Conservation (phyloP, 108 stramenopile genomes). For the Nitzschia sp. region DNA sequence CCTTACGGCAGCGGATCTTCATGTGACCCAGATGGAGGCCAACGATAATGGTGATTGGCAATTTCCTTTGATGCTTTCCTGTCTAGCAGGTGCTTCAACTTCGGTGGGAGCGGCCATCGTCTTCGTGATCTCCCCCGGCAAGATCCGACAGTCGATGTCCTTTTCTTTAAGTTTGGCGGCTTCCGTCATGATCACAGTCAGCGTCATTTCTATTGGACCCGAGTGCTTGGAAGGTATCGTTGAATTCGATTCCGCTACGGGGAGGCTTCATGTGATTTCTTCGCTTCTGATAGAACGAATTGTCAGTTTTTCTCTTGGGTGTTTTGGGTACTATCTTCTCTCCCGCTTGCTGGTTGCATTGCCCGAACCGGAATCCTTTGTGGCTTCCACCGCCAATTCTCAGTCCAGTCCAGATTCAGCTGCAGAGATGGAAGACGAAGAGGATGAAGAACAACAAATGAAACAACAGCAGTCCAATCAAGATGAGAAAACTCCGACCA, state of each 20-base stretch:
- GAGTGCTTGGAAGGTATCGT: conserved; percentile 47
- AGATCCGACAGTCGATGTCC: conserved; percentile 43
- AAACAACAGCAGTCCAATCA: conserved; percentile 22
- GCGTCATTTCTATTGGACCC: conserved; percentile 48
- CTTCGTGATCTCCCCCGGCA: conserved; percentile 43
- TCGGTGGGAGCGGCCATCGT: conserved; percentile 76
- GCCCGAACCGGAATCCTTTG: conserved; percentile 75
- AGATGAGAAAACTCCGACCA: conserved; percentile 3
- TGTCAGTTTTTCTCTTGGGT: conserved; percentile 24
- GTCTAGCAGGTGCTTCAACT: conserved; percentile 69
- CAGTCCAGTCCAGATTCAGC: too few relatives aligned
- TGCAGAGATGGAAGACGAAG: background rate
- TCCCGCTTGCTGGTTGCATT: conserved; percentile 45
- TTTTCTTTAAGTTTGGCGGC: conserved; percentile 67
- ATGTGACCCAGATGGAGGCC: too few relatives aligned
- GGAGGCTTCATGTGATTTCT: conserved; percentile 30
- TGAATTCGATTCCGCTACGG: background rate
- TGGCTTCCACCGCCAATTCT: background rate
- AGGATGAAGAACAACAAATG: background rate
- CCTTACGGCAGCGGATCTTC: too few relatives aligned
- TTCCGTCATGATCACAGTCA: conserved; percentile 64
- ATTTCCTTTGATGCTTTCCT: conserved; percentile 59
- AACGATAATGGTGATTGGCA: conserved; percentile 14
- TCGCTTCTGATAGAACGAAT: conserved; percentile 28
- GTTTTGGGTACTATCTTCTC: conserved; percentile 30